These are phyloP conservation scores for Ascocoryne sarcoides DNA, from an alignment of 2,329 filamentous ascomycete genomes.

Conservation along the genomic window DNA sequence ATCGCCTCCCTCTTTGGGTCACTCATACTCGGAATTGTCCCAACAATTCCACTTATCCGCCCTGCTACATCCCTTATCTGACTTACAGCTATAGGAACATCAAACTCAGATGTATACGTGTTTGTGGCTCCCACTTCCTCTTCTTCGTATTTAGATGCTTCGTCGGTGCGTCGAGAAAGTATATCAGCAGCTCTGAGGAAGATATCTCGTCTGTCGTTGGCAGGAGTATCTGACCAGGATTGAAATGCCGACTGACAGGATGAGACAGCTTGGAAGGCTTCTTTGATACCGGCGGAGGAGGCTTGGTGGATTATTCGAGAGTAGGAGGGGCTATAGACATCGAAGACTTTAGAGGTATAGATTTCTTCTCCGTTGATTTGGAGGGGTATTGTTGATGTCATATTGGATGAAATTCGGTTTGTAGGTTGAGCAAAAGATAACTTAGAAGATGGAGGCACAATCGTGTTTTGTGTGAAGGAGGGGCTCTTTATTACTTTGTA, in stretches of 20 bases:
- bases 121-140: conserved; percentile 39
- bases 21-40: conserved; percentile 29
- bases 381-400: conserved; percentile 35
- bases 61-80: conserved; percentile 37
- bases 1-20: conserved; percentile 49
- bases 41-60: conserved; percentile 30
- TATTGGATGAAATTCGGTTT: neutral
- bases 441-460: too few species aligned
- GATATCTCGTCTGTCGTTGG: conserved; percentile 55
- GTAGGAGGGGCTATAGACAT: conserved; percentile 41
- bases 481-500: too few species aligned
- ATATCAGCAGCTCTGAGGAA: conserved; percentile 61
- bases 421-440: neutral
- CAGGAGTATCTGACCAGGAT: conserved; percentile 57
- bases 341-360: conserved; percentile 34
- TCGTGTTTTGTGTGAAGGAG: too few species aligned
- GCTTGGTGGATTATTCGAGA: conserved; percentile 41
- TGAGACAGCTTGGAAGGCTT: conserved; percentile 44
- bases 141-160: conserved; percentile 51
- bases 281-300: conserved; percentile 45
- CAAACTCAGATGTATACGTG: conserved; percentile 31
- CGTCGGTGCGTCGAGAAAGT: conserved; percentile 40
- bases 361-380: conserved; percentile 40
- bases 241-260: conserved; percentile 59
- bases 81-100: conserved; percentile 30